Conservation (phyloP, 495 filamentous ascomycete species). For the Penicillium herquei region DNA sequence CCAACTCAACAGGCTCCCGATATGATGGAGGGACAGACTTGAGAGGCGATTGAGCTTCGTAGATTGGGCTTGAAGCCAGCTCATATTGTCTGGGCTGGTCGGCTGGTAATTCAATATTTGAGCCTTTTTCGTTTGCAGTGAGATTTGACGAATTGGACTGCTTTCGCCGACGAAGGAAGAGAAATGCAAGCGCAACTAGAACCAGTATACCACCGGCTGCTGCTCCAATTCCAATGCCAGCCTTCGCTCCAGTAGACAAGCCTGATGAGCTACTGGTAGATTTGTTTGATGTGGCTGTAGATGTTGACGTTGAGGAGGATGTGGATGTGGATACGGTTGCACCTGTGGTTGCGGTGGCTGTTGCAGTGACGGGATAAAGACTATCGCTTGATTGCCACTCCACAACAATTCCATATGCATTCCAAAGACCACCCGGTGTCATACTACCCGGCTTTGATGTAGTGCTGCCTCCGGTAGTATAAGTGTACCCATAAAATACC, state of each 20-base stretch:
- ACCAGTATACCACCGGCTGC: not conserved
- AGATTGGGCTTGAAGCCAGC: no score
- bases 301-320: not conserved
- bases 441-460: not conserved
- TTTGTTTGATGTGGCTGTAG: no score
- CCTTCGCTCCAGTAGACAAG: not conserved
- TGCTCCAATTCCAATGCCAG: conserved; percentile 3
- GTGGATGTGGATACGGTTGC: not conserved
- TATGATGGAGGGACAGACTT: no score
- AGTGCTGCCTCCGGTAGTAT: not conserved
- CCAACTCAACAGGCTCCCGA: no score
- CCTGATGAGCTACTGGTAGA: no score
- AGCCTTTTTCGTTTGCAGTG: no score
- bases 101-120: no score
- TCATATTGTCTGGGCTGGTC: no score
- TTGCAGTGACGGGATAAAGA: not conserved
- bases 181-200: not conserved
- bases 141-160: not conserved
- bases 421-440: not conserved
- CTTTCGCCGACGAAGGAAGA: not conserved
- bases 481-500: not conserved
- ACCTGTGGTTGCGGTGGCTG: not conserved
- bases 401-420: conserved; percentile 4
- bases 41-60: no score
- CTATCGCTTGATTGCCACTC: conserved; percentile 4